These are phyloP conservation scores for Fraxinus baroniana DNA, from an alignment of 305 asterid genomes.

Conservation along the genomic window DNA sequence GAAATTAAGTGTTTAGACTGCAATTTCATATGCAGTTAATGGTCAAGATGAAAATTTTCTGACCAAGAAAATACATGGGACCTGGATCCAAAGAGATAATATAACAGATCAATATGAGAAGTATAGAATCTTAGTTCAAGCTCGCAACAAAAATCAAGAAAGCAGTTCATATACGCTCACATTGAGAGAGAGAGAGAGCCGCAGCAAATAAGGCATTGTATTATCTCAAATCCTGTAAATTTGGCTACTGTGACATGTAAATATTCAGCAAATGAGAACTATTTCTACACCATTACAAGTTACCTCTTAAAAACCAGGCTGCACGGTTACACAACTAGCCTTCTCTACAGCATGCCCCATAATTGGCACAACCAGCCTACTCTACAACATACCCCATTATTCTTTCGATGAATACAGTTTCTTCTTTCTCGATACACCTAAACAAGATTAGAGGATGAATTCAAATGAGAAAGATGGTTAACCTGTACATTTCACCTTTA, in stretches of 20 bases:
- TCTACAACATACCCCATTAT: background rate
- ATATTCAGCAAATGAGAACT: constrained; percentile 3
- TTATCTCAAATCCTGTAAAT: background rate
- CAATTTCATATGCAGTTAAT: background rate
- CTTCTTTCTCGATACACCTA: background rate
- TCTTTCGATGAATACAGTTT: background rate
- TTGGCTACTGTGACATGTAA: background rate
- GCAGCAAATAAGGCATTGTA: background rate
- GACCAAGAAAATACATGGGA: background rate
- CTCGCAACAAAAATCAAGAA: background rate
- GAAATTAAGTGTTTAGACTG: background rate
- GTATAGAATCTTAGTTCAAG: background rate
- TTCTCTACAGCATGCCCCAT: background rate
- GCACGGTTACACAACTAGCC: background rate
- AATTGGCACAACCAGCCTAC: too few relatives aligned
- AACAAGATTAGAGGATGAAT: background rate
- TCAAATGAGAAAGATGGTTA: background rate
- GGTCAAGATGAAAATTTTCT: background rate
- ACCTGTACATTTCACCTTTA: constrained; percentile 28
- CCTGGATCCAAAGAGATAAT: background rate
- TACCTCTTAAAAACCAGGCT: background rate
- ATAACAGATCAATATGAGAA: background rate
- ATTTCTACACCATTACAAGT: background rate
- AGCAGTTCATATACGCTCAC: background rate
- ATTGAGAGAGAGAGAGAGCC: background rate